Conservation (phyloP, 805 yeast species). For the Saturnispora bothae region DNA sequence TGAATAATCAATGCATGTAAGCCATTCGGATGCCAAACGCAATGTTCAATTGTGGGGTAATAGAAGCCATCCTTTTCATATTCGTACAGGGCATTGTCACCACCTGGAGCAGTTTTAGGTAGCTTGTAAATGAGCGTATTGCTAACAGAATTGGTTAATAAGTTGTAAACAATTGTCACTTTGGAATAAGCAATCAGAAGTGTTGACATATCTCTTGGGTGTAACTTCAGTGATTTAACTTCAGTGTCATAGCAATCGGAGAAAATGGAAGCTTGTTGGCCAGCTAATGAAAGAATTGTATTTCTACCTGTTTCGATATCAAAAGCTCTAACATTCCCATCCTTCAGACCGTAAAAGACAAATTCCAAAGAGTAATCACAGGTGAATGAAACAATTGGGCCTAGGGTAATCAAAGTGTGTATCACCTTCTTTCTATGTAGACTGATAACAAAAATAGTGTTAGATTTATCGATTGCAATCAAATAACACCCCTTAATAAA, state of each 20-base stretch:
- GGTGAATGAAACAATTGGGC: conserved; percentile 56
- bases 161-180: conserved; percentile 57
- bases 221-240: conserved; percentile 61
- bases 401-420: conserved; percentile 51
- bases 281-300: conserved; percentile 58
- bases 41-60: conserved; percentile 29
- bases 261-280: conserved; percentile 54
- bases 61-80: conserved; percentile 21
- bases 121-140: conserved; percentile 49
- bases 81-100: conserved; percentile 33
- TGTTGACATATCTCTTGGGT: conserved; percentile 82
- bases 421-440: conserved; percentile 52
- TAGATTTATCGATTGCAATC: conserved; percentile 55
- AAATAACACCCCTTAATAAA: conserved; percentile 78
- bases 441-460: conserved; percentile 59
- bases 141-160: conserved; percentile 50
- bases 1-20: conserved; percentile 72
- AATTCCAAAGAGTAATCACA: conserved; percentile 86
- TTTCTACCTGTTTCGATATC: conserved; percentile 71
- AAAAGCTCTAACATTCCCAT: conserved; percentile 60
- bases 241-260: conserved; percentile 43
- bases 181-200: conserved; percentile 63
- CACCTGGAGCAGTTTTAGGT: conserved; percentile 65
- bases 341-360: conserved; percentile 68
- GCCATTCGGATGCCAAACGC: conserved; percentile 90